Percentiles rank a stretch among this genome's conserved stretches.
These are phyloP conservation scores for Rheum nobile DNA, from an alignment of 148 eudicot species.

Conservation along the genomic window DNA sequence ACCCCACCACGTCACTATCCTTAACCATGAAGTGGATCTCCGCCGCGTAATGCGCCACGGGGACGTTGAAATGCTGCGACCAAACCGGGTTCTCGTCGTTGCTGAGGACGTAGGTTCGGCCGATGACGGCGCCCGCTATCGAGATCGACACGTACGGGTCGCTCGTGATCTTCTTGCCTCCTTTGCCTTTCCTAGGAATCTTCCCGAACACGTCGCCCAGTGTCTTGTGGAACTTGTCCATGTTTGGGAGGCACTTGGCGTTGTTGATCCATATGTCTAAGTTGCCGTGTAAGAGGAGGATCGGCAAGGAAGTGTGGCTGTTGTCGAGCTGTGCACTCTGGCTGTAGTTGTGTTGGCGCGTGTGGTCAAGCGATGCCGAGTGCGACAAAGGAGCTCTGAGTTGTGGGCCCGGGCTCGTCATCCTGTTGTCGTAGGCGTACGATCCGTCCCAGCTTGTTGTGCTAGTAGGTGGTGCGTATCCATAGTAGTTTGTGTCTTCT, in stretches of 20 bases:
- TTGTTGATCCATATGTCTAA: slow-evolving; percentile 74
- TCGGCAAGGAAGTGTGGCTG: slow-evolving; percentile 44
- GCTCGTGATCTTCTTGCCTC: slow-evolving; percentile 46
- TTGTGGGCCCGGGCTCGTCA: no score
- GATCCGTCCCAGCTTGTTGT: background rate
- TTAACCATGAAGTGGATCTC: slow-evolving; percentile 78
- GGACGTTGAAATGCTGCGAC: slow-evolving; percentile 69
- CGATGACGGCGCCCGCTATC: slow-evolving; percentile 55
- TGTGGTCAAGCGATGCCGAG: slow-evolving; percentile 12
- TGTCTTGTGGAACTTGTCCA: slow-evolving; percentile 57
- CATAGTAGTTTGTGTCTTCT: slow-evolving; percentile 17
- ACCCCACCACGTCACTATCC: slow-evolving; percentile 85
- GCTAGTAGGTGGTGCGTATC: background rate
- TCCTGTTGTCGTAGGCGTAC: background rate
- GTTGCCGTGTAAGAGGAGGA: slow-evolving; percentile 62
- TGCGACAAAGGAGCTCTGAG: background rate
- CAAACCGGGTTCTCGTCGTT: slow-evolving; percentile 89
- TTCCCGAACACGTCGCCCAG: slow-evolving; percentile 26
- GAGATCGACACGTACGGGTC: slow-evolving; percentile 84
- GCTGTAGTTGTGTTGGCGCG: no score
- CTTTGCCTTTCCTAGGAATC: slow-evolving; percentile 25
- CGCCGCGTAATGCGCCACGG: slow-evolving; percentile 80
- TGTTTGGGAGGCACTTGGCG: slow-evolving; percentile 71
- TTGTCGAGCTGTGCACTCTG: no score
- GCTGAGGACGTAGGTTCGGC: slow-evolving; percentile 72